A percentile compares a stretch with the other conserved stretches of the same genome.
Conservation (phyloP, 805 yeast species). For the Nakazawaea laoshanensis region DNA sequence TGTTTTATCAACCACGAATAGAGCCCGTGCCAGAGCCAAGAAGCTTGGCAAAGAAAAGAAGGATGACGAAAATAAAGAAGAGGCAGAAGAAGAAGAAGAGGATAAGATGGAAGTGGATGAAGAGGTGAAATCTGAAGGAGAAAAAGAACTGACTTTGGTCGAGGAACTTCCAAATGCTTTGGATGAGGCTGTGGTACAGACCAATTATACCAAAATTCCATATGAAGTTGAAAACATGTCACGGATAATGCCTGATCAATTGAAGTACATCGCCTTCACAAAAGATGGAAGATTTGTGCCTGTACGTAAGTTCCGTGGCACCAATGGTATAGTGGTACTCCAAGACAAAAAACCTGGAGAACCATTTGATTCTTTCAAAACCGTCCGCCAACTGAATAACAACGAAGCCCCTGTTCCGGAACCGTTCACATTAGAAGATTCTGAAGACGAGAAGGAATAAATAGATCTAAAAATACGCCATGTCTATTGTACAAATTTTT, state of each 20-base stretch:
- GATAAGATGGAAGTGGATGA: conserved; percentile 34
- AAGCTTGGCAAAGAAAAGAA: conserved; percentile 45
- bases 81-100: conserved; percentile 17
- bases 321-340: conserved; percentile 65
- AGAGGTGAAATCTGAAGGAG: conserved; percentile 13
- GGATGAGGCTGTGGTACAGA: conserved; percentile 31
- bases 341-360: conserved; percentile 55
- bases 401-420: conserved; percentile 70
- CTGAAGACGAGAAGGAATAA: conserved; percentile 33
- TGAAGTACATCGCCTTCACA: conserved; percentile 70
- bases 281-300: conserved; percentile 76
- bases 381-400: conserved; percentile 70
- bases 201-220: conserved; percentile 53
- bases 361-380: conserved; percentile 61
- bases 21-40: conserved; percentile 89
- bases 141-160: conserved; percentile 9
- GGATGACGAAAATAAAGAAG: conserved; percentile 42
- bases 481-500: conserved; percentile 11
- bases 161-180: conserved; percentile 17
- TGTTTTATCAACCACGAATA: conserved; percentile 85
- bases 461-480: neutral
- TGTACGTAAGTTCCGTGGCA: conserved; percentile 64
- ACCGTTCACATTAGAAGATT: conserved; percentile 56
- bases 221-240: conserved; percentile 72
- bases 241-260: conserved; percentile 84